Conservation (phyloP, 768 basidiomycete species). For the Tubosaeta brunneosetosa region DNA sequence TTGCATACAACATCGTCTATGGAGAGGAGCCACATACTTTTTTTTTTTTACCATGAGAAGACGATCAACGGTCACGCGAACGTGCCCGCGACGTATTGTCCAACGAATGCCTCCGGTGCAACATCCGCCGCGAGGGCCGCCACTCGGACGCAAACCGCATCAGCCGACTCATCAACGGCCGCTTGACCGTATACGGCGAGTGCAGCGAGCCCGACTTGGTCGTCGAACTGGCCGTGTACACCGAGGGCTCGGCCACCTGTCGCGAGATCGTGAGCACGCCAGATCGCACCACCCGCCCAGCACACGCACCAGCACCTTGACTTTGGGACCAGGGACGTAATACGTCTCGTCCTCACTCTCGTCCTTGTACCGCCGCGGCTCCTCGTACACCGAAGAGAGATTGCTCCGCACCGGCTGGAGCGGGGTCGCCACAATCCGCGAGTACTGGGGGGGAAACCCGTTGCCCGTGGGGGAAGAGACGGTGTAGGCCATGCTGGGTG, state of each 20-base stretch:
- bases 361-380: conserved; percentile 22
- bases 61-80: conserved; percentile 20
- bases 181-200: conserved; percentile 40
- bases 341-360: conserved; percentile 40
- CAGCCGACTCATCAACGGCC: conserved; percentile 59
- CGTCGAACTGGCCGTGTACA: conserved; percentile 56
- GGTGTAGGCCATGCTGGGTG: conserved; percentile 63
- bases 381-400: conserved; percentile 37
- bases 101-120: conserved; percentile 51
- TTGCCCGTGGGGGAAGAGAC: conserved; percentile 53
- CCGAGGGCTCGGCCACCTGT: conserved; percentile 42
- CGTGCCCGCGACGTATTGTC: conserved; percentile 25
- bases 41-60: neutral
- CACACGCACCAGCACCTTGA: conserved; percentile 64
- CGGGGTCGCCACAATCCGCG: conserved; percentile 38
- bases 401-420: conserved; percentile 38
- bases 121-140: conserved; percentile 35
- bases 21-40: too few species aligned
- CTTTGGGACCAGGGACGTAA: conserved; percentile 73
- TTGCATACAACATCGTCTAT: too few species aligned
- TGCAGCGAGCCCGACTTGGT: conserved; percentile 52
- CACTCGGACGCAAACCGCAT: conserved; percentile 49
- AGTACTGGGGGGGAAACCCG: conserved; percentile 34
- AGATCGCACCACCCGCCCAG: too few species aligned
- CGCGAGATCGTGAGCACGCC: neutral